Conservation (phyloP, 805 yeast species). For the Pichia nanzhaoensis region DNA sequence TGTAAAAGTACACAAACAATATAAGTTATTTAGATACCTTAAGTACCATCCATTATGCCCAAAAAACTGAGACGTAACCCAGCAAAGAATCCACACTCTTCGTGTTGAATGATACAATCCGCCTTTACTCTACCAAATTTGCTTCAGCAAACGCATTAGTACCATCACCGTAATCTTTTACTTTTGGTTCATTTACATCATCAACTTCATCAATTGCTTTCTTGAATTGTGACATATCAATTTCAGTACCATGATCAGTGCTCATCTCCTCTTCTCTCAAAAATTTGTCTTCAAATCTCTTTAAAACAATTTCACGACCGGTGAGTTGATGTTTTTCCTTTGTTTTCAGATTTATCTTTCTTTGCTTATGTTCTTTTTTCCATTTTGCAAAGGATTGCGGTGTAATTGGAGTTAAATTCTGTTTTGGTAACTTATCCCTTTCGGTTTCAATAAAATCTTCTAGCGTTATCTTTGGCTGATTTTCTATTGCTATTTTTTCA, state of each 20-base stretch:
- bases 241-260: conserved; percentile 41
- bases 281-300: conserved; percentile 51
- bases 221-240: conserved; percentile 54
- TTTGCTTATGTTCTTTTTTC: conserved; percentile 65
- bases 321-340: conserved; percentile 32
- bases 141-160: conserved; percentile 31
- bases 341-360: conserved; percentile 37
- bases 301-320: conserved; percentile 64
- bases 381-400: conserved; percentile 72
- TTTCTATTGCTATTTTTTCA: conserved; percentile 78
- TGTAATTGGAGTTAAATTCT: conserved; percentile 79
- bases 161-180: conserved; percentile 76
- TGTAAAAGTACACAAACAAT: neutral
- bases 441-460: conserved; percentile 96
- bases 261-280: conserved; percentile 46
- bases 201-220: conserved; percentile 48
- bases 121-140: conserved; percentile 12
- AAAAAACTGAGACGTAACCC: conserved; percentile 5
- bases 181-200: conserved; percentile 40
- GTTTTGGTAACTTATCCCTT: conserved; percentile 73
- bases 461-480: conserved; percentile 82
- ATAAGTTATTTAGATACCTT: neutral
- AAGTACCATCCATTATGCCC: neutral
- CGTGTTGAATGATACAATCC: neutral
- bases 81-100: conserved; percentile 19